Percentiles rank a stretch among this genome's conserved stretches.
Conservation (phyloP, 495 filamentous ascomycete species). For the Podospora anserina region DNA sequence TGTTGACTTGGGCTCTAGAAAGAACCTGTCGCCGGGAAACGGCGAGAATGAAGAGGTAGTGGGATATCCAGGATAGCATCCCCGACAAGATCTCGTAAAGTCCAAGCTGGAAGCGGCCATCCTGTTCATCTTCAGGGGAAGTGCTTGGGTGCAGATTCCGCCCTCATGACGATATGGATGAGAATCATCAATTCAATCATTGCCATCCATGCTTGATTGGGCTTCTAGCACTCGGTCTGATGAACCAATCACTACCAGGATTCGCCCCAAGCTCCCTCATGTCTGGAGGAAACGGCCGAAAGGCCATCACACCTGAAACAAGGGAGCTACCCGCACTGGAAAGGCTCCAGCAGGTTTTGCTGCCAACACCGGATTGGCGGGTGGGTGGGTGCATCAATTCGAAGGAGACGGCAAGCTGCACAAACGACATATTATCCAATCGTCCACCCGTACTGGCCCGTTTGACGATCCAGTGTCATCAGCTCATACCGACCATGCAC, state of each 20-base stretch:
- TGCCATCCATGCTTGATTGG: constrained; percentile 3
- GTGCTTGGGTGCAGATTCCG: constrained; percentile 5
- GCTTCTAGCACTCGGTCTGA: constrained; percentile 5
- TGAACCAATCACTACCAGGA: constrained; percentile 25
- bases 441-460: constrained; percentile 19
- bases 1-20: neutral
- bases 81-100: constrained; percentile 11
- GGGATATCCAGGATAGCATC: neutral
- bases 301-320: constrained; percentile 38
- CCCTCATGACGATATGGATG: neutral
- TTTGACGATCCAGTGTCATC: constrained; percentile 21
- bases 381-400: constrained; percentile 30
- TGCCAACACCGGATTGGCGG: constrained; percentile 30
- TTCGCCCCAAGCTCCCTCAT: constrained; percentile 11
- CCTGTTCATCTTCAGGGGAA: constrained; percentile 11
- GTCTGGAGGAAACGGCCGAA: constrained; percentile 34
- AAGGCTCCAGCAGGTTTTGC: constrained; percentile 15
- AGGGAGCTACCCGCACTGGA: constrained; percentile 24
- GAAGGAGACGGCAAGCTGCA: constrained; percentile 39
- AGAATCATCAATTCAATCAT: constrained; percentile 11
- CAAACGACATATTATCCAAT: constrained; percentile 33
- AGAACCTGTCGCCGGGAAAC: neutral
- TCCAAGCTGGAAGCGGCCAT: constrained; percentile 5
- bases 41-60: neutral
- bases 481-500: constrained; percentile 31